Base-by-base conservation (phyloP, 1,284 basidiomycete genomes). In the Cystobasidium slooffiae region DNA sequence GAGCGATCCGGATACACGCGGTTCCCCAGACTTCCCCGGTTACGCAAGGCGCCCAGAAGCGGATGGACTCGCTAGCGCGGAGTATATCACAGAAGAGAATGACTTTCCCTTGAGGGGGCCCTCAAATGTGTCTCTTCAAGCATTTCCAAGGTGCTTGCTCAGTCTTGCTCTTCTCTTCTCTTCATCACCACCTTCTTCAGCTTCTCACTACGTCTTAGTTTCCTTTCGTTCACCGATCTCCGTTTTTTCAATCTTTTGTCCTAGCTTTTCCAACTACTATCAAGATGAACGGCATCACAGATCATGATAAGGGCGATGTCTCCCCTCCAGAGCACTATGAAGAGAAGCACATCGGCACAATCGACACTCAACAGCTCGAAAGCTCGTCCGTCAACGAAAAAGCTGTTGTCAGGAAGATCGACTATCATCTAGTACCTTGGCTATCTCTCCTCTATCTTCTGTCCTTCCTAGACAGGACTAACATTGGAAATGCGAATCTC, bases 401-500 rank as follows among this genome's bases (percentile, higher is more conserved):
- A 53, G 52, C 46, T 16, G 41, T 76, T 44, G 46, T 76, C 31
- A 37, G 75, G 3, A 76, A 76, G 61, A 74, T 72, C 47, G 81
- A 82, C 72, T 53, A 77, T 41, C 63, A 72, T 47, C 76, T 81
- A 46, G 76, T 81, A 20, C 80, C 80, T 44, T 80, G 77, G 53
- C 74, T 78, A 22, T 78, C 78, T 12, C 65, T 81, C 24, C 76
- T 81, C 43, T 81, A 81, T 72, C 74, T 81, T 20, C 74, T 80
- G 31, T 76, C 75, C 62, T 75, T 74, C 74, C 69, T 74, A 16
- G 75, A 76, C 59, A 1, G 62, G 10, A 67, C 73, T 16, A 70
- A 72, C 65, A 80, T 81, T 66, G 80, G 80, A 12, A 78, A 81
- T 59, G 80, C 80, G 18, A 65, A 76, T 37, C 65, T 77, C 0